phyloP scores from a whole-genome alignment of 305 asterid genomes.

The Plantago lanceolata region DNA sequence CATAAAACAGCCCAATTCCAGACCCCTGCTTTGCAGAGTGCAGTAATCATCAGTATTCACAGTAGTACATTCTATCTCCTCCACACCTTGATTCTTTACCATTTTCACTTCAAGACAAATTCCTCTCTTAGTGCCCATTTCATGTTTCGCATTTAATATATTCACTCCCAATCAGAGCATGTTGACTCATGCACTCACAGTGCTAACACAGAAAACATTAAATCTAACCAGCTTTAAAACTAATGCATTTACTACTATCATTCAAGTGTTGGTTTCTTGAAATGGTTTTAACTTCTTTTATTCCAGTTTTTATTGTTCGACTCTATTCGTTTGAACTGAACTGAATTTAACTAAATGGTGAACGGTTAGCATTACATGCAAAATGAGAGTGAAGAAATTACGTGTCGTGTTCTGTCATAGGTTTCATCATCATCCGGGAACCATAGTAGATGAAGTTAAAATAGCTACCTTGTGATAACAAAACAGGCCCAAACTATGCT shows the following conservation, averaged over 20 bases:
- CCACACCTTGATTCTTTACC: conserved; percentile 35
- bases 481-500: conserved; percentile 1
- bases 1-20: background rate
- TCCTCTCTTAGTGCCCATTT: conserved; percentile 10
- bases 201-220: background rate
- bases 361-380: background rate
- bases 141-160: conserved; percentile 14
- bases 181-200: conserved; percentile 8
- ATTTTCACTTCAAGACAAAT: background rate
- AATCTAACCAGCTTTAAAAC: background rate
- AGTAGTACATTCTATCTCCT: background rate
- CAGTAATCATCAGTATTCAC: no score
- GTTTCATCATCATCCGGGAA: conserved; percentile 28
- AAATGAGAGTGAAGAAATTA: background rate
- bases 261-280: no score
- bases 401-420: conserved; percentile 18
- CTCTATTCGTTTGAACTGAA: no score
- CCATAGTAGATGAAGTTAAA: conserved; percentile 26
- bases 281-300: no score
- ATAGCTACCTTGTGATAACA: conserved; percentile 2
- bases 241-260: no score
- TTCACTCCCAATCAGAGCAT: background rate
- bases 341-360: background rate
- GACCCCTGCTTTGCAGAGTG: background rate
- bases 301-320: no score